phyloP scores from a whole-genome alignment of 164 flowering plant genomes.

The Platanus orientalis region DNA sequence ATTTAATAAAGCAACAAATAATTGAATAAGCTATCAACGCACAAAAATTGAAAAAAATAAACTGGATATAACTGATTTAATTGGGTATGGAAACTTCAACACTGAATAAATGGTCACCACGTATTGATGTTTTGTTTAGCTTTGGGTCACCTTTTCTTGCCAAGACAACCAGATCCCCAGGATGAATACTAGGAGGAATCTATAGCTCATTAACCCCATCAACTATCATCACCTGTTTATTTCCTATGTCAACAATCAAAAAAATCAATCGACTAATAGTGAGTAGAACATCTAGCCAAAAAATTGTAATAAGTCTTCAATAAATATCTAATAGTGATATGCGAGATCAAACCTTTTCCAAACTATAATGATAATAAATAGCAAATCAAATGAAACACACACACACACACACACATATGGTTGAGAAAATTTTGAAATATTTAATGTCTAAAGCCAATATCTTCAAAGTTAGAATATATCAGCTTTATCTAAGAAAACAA shows the following conservation, averaged over 20 bases:
- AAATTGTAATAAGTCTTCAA: background rate
- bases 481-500: no score
- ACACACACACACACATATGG: no score
- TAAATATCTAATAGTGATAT: background rate
- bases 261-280: background rate
- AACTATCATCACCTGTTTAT: slow-evolving; percentile 79
- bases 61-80: slow-evolving; percentile 45
- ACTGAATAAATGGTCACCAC: slow-evolving; percentile 91
- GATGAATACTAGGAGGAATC: slow-evolving; percentile 93
- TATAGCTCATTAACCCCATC: slow-evolving; percentile 73
- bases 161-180: slow-evolving; percentile 86
- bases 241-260: background rate
- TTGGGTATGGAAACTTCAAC: slow-evolving; percentile 81
- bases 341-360: background rate
- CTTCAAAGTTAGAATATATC: no score
- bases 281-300: background rate
- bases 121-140: slow-evolving; percentile 80
- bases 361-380: no score
- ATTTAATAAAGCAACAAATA: background rate
- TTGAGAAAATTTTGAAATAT: no score
- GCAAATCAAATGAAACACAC: background rate
- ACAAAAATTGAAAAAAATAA: slow-evolving; percentile 1
- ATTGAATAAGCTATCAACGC: background rate
- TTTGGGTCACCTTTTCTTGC: slow-evolving; percentile 90
- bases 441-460: no score